Evolutionary conservation across 805 yeast species (phyloP).

Genomic region (Lipomyces yamanashiensis): DNA sequence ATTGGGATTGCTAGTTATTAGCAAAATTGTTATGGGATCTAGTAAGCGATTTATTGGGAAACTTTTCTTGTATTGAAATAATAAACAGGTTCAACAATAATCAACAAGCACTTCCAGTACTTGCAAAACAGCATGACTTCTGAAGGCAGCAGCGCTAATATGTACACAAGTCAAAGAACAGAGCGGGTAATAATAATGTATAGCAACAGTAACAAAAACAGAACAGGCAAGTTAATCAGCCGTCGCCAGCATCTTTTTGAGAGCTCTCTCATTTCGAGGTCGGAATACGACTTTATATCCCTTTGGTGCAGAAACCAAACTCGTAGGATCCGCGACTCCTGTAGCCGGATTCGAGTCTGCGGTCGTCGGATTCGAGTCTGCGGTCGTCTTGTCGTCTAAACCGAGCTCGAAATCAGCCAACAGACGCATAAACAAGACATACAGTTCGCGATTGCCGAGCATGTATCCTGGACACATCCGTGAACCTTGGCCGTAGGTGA

Average conservation of each 20-base stretch:
- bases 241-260: constrained; percentile 25
- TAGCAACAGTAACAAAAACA: neutral
- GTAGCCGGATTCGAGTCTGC: constrained; percentile 37
- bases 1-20: no score
- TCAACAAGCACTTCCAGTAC: no score
- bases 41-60: no score
- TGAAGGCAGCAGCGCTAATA: neutral
- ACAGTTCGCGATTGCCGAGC: constrained; percentile 68
- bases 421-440: constrained; percentile 59
- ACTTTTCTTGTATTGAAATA: no score
- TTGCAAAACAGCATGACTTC: no score
- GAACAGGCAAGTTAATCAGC: neutral
- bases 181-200: neutral
- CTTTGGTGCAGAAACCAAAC: constrained; percentile 39
- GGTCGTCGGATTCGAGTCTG: constrained; percentile 37
- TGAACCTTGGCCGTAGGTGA: constrained; percentile 64
- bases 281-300: constrained; percentile 33
- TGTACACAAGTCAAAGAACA: neutral
- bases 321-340: constrained; percentile 37
- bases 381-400: constrained; percentile 19
- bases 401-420: constrained; percentile 56
- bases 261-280: constrained; percentile 36
- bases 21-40: no score
- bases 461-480: constrained; percentile 73
- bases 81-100: no score